Evolutionary conservation across 2,329 filamentous ascomycete species (phyloP).

Genomic region (Daldinia sp.): DNA sequence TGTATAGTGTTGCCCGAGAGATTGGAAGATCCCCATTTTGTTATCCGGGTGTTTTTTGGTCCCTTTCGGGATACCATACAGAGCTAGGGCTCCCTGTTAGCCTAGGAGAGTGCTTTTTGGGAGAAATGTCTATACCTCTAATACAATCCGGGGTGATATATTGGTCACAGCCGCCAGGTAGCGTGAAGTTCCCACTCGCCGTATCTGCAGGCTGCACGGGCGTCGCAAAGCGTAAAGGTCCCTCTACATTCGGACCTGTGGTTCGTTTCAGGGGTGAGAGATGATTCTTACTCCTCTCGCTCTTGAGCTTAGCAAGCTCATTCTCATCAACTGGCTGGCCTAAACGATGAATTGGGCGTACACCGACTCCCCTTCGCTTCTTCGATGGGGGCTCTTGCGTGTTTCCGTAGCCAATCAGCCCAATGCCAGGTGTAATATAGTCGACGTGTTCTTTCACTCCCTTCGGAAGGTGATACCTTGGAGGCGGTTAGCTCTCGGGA

Average conservation of each 20-base stretch:
- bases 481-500: constrained; percentile 1
- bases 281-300: constrained; percentile 32
- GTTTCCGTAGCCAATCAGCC: constrained; percentile 54
- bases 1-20: constrained; percentile 56
- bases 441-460: constrained; percentile 63
- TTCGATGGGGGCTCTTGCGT: constrained; percentile 39
- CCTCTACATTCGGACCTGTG: constrained; percentile 36
- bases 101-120: not conserved
- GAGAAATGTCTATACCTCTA: constrained; percentile 39
- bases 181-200: constrained; percentile 42
- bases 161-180: constrained; percentile 44
- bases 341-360: constrained; percentile 21
- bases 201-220: constrained; percentile 42
- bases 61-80: constrained; percentile 55
- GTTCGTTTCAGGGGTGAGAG: constrained; percentile 21
- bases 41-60: constrained; percentile 52
- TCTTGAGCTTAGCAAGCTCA: constrained; percentile 31
- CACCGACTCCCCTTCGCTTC: constrained; percentile 29
- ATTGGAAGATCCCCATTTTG: constrained; percentile 58
- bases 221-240: constrained; percentile 41
- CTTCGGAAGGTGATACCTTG: constrained; percentile 62
- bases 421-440: constrained; percentile 68
- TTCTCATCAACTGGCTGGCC: constrained; percentile 27
- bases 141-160: constrained; percentile 49
- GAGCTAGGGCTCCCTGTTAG: constrained; percentile 28